Percentiles rank a stretch among this genome's conserved stretches.
phyloP scores from a whole-genome alignment of 331 rosid species.

The Saraca asoca region DNA sequence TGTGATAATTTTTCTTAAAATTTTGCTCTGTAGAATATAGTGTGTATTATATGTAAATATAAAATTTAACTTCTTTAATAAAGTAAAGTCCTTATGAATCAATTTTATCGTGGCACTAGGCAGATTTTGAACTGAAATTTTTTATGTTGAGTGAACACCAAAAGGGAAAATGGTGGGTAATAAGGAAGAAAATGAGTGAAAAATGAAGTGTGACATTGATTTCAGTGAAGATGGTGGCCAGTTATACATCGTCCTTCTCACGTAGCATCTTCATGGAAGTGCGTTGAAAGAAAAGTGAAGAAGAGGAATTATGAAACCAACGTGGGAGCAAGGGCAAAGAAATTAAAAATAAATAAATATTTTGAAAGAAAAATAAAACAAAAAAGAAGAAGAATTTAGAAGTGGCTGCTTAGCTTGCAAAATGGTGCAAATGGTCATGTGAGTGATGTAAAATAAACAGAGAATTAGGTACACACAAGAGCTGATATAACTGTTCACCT shows the following conservation, averaged over 20 bases:
- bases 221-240: slow-evolving; percentile 53
- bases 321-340: slow-evolving; percentile 17
- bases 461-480: slow-evolving; percentile 52
- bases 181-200: slow-evolving; percentile 31
- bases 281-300: slow-evolving; percentile 41
- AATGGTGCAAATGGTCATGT: slow-evolving; percentile 53
- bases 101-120: no score
- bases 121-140: no score
- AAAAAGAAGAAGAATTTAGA: not conserved
- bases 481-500: slow-evolving; percentile 68
- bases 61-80: no score
- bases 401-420: slow-evolving; percentile 47
- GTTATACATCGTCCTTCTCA: slow-evolving; percentile 47
- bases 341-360: not conserved
- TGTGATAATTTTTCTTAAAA: no score
- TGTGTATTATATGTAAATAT: no score
- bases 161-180: slow-evolving; percentile 42
- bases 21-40: no score
- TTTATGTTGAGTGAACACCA: not conserved
- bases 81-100: no score
- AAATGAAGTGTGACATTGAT: slow-evolving; percentile 39
- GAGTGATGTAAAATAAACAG: slow-evolving; percentile 54
- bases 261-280: slow-evolving; percentile 52
- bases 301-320: slow-evolving; percentile 36
- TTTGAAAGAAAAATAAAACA: not conserved